Conservation (phyloP, 352 stramenopile species). For the Globisporangium iwayamae region DNA sequence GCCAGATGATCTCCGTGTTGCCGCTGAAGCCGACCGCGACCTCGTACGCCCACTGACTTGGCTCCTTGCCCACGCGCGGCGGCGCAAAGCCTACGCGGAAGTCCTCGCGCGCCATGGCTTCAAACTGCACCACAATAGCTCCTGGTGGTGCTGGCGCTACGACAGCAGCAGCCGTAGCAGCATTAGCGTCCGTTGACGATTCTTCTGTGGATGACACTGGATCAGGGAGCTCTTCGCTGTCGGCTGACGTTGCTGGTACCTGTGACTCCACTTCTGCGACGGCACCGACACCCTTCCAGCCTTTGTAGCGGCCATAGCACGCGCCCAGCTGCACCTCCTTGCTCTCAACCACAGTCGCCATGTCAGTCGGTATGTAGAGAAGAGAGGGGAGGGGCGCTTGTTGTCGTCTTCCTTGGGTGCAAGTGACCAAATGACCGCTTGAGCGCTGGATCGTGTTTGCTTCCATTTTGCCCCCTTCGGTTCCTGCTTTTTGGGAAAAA, state of each 20-base stretch:
- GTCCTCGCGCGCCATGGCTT: conserved; percentile 60
- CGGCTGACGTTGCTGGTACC: not conserved
- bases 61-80: conserved; percentile 14
- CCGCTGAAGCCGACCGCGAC: conserved; percentile 61
- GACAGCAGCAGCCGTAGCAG: not conserved
- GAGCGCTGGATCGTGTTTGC: not conserved
- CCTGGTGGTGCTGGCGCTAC: conserved; percentile 14
- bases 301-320: conserved; percentile 52
- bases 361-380: not conserved
- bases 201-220: not conserved
- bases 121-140: conserved; percentile 64
- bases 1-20: conserved; percentile 73
- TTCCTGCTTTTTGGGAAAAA: not conserved
- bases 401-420: not conserved
- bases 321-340: conserved; percentile 47
- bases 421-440: not conserved
- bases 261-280: not conserved
- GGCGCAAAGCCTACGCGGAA: conserved; percentile 62
- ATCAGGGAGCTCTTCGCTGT: conserved; percentile 13
- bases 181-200: not conserved
- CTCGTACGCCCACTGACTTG: conserved; percentile 55
- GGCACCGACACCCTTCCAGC: conserved; percentile 30
- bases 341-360: conserved; percentile 3
- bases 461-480: not conserved
- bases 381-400: not conserved